A percentile compares a stretch with the other conserved stretches of the same genome.
phyloP scores from a whole-genome alignment of 1,139 yeast genomes.

The Eremothecium coryli region DNA sequence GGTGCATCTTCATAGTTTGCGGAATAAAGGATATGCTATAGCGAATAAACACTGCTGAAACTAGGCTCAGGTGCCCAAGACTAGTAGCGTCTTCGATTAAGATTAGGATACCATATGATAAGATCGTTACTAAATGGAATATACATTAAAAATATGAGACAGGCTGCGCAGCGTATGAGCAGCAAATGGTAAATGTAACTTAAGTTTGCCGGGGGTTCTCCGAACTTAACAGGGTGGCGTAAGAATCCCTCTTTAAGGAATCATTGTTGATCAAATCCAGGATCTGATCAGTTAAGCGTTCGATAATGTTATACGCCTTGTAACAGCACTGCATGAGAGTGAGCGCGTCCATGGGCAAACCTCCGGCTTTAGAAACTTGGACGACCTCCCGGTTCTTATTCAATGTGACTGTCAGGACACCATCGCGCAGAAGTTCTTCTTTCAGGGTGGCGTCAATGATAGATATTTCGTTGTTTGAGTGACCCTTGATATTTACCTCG shows the following conservation, averaged over 20 bases:
- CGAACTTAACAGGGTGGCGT: conserved; percentile 25
- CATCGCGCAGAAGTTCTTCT: conserved; percentile 73
- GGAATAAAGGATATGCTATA: too few relatives aligned
- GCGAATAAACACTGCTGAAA: too few relatives aligned
- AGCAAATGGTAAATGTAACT: too few relatives aligned
- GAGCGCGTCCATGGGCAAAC: conserved; percentile 71
- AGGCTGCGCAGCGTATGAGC: too few relatives aligned
- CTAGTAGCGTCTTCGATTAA: too few relatives aligned
- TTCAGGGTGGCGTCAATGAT: conserved; percentile 67
- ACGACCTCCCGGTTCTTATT: conserved; percentile 87
- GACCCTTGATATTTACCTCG: conserved; percentile 64
- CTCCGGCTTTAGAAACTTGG: conserved; percentile 86
- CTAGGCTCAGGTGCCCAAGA: too few relatives aligned
- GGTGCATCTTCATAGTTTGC: too few relatives aligned
- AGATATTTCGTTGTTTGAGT: conserved; percentile 47
- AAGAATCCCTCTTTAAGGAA: conserved; percentile 33
- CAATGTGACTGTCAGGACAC: conserved; percentile 72
- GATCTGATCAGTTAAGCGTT: conserved; percentile 55
- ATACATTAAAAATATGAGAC: too few relatives aligned
- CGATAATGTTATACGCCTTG: conserved; percentile 57
- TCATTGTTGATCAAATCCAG: conserved; percentile 49
- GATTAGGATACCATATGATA: too few relatives aligned
- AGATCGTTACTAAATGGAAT: too few relatives aligned
- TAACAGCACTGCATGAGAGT: conserved; percentile 61
- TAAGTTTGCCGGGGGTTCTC: conserved; percentile 32